Evolutionary conservation across 2,329 filamentous ascomycete species (phyloP).

Genomic region (Bipolaris cookei): DNA sequence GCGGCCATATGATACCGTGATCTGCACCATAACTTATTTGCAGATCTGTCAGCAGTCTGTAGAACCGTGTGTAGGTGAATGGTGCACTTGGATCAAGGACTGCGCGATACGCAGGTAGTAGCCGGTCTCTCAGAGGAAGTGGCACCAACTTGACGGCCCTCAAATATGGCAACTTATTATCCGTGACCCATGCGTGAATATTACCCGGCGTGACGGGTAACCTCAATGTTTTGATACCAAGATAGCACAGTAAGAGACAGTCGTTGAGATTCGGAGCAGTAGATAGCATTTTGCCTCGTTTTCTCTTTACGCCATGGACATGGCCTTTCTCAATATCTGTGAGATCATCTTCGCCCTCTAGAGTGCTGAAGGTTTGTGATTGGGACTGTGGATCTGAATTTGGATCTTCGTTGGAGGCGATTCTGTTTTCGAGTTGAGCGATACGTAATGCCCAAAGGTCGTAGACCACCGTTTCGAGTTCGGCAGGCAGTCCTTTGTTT

Average conservation of each 20-base stretch:
- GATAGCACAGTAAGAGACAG: constrained; percentile 77
- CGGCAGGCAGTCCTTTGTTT: constrained; percentile 68
- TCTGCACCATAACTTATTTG: constrained; percentile 69
- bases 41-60: constrained; percentile 67
- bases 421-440: constrained; percentile 59
- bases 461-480: constrained; percentile 78
- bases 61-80: constrained; percentile 64
- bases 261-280: constrained; percentile 72
- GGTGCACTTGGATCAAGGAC: constrained; percentile 62
- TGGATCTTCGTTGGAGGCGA: constrained; percentile 44
- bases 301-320: constrained; percentile 34
- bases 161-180: constrained; percentile 73
- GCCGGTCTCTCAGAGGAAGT: constrained; percentile 66
- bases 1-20: constrained; percentile 73
- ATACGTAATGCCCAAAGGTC: constrained; percentile 86
- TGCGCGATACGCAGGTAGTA: constrained; percentile 67
- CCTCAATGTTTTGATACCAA: constrained; percentile 76
- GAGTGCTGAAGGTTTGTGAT: constrained; percentile 65
- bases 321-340: constrained; percentile 39
- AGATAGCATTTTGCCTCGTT: constrained; percentile 55
- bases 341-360: constrained; percentile 53
- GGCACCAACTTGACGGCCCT: constrained; percentile 66
- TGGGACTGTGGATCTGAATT: constrained; percentile 51
- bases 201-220: constrained; percentile 79
- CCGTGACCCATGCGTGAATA: constrained; percentile 69